phyloP scores from a whole-genome alignment of 2,329 filamentous ascomycete species.

The Gaeumannomyces sp. region DNA sequence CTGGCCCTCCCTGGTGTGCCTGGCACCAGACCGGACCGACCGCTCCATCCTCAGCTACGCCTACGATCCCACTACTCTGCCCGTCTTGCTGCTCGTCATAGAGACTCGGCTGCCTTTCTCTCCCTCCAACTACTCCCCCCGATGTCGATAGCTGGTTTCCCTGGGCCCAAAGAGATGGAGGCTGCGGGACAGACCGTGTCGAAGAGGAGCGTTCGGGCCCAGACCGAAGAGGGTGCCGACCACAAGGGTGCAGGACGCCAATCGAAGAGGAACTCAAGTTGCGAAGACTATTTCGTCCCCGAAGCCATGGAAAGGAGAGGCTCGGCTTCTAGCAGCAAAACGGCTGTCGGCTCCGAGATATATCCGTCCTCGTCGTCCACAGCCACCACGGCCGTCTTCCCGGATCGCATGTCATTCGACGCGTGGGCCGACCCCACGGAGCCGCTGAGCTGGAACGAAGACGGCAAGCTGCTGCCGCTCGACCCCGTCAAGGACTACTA shows the following conservation, averaged over 20 bases:
- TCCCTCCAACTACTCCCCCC: neutral
- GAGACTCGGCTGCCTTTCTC: neutral
- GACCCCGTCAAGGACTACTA: neutral
- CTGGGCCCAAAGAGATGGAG: constrained; percentile 8
- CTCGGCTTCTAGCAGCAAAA: constrained; percentile 7
- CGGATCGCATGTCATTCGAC: neutral
- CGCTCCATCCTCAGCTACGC: neutral
- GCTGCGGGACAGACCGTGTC: constrained; percentile 14
- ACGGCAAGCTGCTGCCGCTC: constrained; percentile 5
- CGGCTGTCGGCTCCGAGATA: constrained; percentile 1
- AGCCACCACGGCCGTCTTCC: constrained; percentile 1
- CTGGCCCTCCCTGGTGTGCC: neutral
- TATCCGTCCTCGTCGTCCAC: neutral
- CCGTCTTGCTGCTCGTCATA: neutral
- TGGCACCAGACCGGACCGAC: neutral
- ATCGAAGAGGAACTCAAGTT: constrained; percentile 7
- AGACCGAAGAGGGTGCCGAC: constrained; percentile 15
- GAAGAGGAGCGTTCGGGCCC: constrained; percentile 16
- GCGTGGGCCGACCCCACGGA: constrained; percentile 8
- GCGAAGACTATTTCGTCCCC: constrained; percentile 3
- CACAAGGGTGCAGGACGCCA: constrained; percentile 11
- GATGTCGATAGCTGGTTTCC: neutral
- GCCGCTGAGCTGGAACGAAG: constrained; percentile 8
- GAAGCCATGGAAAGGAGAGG: constrained; percentile 3
- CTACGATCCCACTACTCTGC: neutral